Base-by-base conservation (phyloP, 1,284 basidiomycete genomes). In the Termitomyces sp. region DNA sequence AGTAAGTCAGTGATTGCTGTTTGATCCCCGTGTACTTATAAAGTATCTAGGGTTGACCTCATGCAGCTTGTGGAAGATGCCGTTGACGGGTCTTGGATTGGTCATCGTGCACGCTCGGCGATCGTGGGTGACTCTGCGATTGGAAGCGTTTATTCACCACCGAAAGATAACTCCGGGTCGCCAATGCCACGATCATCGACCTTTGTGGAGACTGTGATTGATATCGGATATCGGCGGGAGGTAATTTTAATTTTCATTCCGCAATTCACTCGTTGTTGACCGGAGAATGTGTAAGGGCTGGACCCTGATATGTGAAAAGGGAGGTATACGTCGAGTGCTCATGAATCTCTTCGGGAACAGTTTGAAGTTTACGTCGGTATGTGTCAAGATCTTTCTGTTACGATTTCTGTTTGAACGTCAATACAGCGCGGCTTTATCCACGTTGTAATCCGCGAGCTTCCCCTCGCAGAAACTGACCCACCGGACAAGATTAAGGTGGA, bases 301-400 rank as follows among this genome's bases (percentile, higher is more conserved):
- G 95, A 75, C 77, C 14, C 76, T 97, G 33, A 85, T 84, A 58
- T 95, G 91, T 68, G 95, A 98, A 69, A 93, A 89, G 60, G 93
- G 91, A 37, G 95, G 95, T 18, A 86, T 97, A 54, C 83, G 95
- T 26, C 82, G 95, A 37, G 85, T 97, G 11, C 68, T 97, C 58
- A 97, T 97, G 93, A 98, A 98, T 66, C 70, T 98, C 35, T 93
- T 97, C 61, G 93, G 92, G 31, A 97, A 97, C 67, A 93, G 93
- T 62, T 74, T 96, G 59, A 97, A 97, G 70, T 97, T 96, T 66
- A 95, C 93, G 38, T 77, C 81, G 50, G 89, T 88, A 62, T 24
- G 74, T 30, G 30, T 35, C 18, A 21, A 24, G 21, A 34, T 45
- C 10, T 3, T 44, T 18, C 5, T 13, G 4, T 14, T 46, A 6